Conservation (phyloP, 805 yeast species). For the Teunomyces kruisii region DNA sequence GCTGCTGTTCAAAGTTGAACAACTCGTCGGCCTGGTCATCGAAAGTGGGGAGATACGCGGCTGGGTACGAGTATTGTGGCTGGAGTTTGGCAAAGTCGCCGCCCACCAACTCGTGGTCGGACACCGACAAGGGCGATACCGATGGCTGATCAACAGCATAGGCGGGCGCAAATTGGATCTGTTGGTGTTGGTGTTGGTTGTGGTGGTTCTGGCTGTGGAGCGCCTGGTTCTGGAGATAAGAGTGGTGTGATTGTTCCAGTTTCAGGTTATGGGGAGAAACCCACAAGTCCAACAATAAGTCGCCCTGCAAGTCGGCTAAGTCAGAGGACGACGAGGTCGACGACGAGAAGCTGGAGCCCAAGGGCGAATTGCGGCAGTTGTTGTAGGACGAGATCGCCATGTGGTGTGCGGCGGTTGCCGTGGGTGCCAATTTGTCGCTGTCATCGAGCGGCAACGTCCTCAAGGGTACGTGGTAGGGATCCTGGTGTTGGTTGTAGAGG, state of each 20-base stretch:
- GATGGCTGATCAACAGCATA: no score
- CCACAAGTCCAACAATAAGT: slow-evolving; percentile 37
- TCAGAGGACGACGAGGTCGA: slow-evolving; percentile 10
- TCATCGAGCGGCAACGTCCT: slow-evolving; percentile 7
- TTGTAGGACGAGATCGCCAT: not conserved
- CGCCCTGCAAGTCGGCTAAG: slow-evolving; percentile 18
- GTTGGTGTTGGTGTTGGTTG: slow-evolving; percentile 12
- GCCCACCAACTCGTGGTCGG: no score
- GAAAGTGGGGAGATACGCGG: not conserved
- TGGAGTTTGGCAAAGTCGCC: not conserved
- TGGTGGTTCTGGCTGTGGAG: not conserved
- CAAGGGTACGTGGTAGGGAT: slow-evolving; percentile 7
- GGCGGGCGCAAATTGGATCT: no score
- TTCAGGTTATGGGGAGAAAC: not conserved
- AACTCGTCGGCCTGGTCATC: slow-evolving; percentile 16
- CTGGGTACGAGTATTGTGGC: slow-evolving; percentile 5
- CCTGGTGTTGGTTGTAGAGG: not conserved
- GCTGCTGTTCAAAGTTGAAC: slow-evolving; percentile 20
- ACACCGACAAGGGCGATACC: no score
- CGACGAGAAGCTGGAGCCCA: slow-evolving; percentile 11
- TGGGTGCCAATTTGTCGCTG: slow-evolving; percentile 5
- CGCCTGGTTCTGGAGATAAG: not conserved
- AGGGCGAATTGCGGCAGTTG: slow-evolving; percentile 6
- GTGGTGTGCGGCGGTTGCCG: not conserved
- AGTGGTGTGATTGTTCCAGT: slow-evolving; percentile 15